A percentile compares a stretch with the other conserved stretches of the same genome.
phyloP scores from a whole-genome alignment of 2,329 filamentous ascomycete species.

The Trichothecium roseum region DNA sequence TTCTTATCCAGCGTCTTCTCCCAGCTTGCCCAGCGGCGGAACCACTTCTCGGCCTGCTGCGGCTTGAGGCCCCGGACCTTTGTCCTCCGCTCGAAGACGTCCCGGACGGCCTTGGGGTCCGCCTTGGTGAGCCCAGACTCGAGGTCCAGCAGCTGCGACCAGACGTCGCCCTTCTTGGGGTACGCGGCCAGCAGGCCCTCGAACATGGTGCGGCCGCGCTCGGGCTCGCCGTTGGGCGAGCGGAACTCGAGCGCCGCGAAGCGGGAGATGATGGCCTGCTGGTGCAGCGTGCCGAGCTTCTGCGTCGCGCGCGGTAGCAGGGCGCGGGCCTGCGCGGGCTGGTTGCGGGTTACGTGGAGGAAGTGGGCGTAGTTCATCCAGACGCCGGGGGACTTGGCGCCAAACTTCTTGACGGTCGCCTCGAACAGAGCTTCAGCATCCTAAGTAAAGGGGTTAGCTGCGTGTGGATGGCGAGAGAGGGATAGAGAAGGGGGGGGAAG shows the following conservation, averaged over 20 bases:
- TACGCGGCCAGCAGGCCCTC: constrained; percentile 76
- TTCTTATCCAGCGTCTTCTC: constrained; percentile 56
- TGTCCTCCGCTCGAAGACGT: constrained; percentile 72
- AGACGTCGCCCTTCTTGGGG: constrained; percentile 84
- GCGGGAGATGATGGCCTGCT: constrained; percentile 63
- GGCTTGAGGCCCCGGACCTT: constrained; percentile 64
- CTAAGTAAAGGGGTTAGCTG: constrained; percentile 35
- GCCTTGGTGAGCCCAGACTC: constrained; percentile 55
- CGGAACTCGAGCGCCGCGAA: constrained; percentile 91
- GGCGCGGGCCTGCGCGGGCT: constrained; percentile 64
- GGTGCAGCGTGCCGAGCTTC: constrained; percentile 59
- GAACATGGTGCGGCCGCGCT: constrained; percentile 90
- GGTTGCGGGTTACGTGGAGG: constrained; percentile 62
- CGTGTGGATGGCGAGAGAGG: not conserved
- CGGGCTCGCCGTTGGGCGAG: constrained; percentile 69
- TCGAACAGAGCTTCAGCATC: constrained; percentile 86
- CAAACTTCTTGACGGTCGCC: constrained; percentile 67
- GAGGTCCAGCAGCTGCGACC: constrained; percentile 84
- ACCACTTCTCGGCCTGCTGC: constrained; percentile 75
- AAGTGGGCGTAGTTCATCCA: constrained; percentile 96
- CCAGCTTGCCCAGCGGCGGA: constrained; percentile 85
- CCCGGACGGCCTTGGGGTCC: constrained; percentile 48
- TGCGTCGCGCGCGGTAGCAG: constrained; percentile 79
- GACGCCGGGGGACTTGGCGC: constrained; percentile 66
- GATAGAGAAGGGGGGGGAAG: not conserved